These are phyloP conservation scores for Angomonas deanei DNA, from an alignment of 208 protist species.

Conservation along the genomic window DNA sequence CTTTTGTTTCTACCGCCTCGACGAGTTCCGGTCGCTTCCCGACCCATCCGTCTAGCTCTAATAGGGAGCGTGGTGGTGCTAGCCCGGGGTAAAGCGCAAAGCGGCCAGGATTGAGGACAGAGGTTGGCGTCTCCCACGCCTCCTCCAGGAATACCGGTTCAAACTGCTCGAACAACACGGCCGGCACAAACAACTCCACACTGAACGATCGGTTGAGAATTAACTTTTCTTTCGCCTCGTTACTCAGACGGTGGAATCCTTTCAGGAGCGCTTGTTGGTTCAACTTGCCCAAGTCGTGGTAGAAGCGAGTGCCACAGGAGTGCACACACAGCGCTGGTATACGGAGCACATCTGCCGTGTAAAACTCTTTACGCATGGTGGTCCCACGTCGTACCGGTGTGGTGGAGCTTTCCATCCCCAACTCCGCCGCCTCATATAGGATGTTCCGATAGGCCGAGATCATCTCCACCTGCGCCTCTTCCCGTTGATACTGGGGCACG, in stretches of 20 bases:
- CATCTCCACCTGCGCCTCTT: conserved; percentile 88
- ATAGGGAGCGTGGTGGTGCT: conserved; percentile 54
- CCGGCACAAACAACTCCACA: conserved; percentile 76
- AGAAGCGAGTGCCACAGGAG: conserved; percentile 38
- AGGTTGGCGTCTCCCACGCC: conserved; percentile 67
- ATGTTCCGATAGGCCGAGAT: conserved; percentile 85
- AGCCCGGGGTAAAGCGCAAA: conserved; percentile 77
- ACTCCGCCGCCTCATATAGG: conserved; percentile 69
- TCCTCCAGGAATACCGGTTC: conserved; percentile 64
- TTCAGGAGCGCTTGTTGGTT: conserved; percentile 85
- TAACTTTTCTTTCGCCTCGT: conserved; percentile 67
- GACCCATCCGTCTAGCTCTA: conserved; percentile 73
- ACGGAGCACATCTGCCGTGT: conserved; percentile 57
- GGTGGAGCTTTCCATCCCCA: conserved; percentile 1
- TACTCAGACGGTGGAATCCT: conserved; percentile 76
- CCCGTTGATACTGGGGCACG: conserved; percentile 51
- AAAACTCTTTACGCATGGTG: not conserved
- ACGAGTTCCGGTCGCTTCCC: conserved; percentile 74
- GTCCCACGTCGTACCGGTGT: not conserved
- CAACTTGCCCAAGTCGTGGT: conserved; percentile 71
- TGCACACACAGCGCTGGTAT: conserved; percentile 61
- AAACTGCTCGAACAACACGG: conserved; percentile 54
- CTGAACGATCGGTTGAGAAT: conserved; percentile 52
- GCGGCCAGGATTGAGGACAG: conserved; percentile 55
- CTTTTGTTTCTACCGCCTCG: conserved; percentile 66